Base-by-base conservation (phyloP, 2,329 filamentous ascomycete genomes). In the Diaporthe vexans region DNA sequence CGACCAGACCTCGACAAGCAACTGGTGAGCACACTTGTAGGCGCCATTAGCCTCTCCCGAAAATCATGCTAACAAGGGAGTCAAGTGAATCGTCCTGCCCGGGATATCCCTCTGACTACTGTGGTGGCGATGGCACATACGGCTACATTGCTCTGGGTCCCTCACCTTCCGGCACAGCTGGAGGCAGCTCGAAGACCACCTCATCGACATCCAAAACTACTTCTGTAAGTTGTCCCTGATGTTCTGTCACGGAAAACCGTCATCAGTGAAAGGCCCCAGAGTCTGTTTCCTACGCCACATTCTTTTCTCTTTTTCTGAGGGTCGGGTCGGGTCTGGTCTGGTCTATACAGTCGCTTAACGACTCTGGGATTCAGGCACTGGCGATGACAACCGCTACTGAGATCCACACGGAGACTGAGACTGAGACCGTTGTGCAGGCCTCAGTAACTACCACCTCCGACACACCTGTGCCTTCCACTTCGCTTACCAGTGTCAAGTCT, bases 41-140 rank as follows among this genome's bases (percentile, higher is more conserved):
- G 6, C n/a, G 3, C 21, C 17, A 7, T 17, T 21, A 7, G 8
- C 21, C 17, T 9, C 3, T 26, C 13, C 10, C n/a, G 24, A 6
- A 26, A 21, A 3, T 21, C 43, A 17, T n/a, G 26, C 58, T 75
- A 24, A 75, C 56, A 29, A 9, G 1, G 17, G 21, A 9, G 4
- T 9, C 4, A 17, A 76, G 74, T 83, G 82, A 87, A 77, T 81
- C 81, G 0, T 68, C 82, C 21, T 96, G 94, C 78, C 93, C 93
- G 11, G 94, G 93, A n/a, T 96, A 88, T 79, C 90, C 90, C 0
- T 46, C 70, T 1, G 93, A 95, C 76, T 82, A 85, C 15, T 96
- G 94, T 79, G 94, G 94, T 75, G 91, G 89, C 48, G 77, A 86
- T 43, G 86, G 85, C 61, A 79, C 91, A 4, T 96, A 85, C 79